Base-by-base conservation (phyloP, 1,284 basidiomycete species). In the Sphaerobolus stellatus region DNA sequence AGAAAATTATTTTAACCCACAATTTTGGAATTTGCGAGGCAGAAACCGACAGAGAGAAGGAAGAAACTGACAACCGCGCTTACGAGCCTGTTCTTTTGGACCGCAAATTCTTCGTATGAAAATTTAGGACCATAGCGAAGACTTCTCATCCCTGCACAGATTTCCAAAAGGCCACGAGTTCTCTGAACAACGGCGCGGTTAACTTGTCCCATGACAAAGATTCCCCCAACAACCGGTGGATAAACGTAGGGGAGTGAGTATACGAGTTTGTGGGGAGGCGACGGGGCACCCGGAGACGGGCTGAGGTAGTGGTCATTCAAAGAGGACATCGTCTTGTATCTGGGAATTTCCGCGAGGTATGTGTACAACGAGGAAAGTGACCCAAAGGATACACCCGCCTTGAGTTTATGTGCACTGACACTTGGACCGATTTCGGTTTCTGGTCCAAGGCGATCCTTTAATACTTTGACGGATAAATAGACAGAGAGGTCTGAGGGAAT, bases 181-280 rank as follows among this genome's bases (percentile, higher is more conserved):
- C 93, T 83, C 59, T 91, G 84, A 33, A 94, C 88, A 29, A 92
- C 70, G 18, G 82, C 72, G 30, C 77, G 74, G 66, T 96, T 92
- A 45, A 77, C 64, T 1, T 73, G 58, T 13, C 74, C 70, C 83
- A 94, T 90, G 41, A 85, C 62, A 67, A 79, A 90, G 58, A 80
- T 74, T 0, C 73, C 74, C 28, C 90, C 92, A 22, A 18, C 2
- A 41, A 52, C 44, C 20, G 5, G 36, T n/a, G 50, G 50, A 28
- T 14, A 20, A 40, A 54, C 29, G 9, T 41, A 29, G 30, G 53
- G 45, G 29, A 54, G 30, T 18, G 53, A 49, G 54, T 76, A 74
- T 14, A 80, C 62, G 1, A 44, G 27, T 47, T 56, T 70, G 64
- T 30, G 69, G 76, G 51, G 67, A 71, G 44, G 75, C 77, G 56